These are phyloP conservation scores for Saprolegnia diclina DNA, from an alignment of 352 stramenopile species.

Conservation along the genomic window DNA sequence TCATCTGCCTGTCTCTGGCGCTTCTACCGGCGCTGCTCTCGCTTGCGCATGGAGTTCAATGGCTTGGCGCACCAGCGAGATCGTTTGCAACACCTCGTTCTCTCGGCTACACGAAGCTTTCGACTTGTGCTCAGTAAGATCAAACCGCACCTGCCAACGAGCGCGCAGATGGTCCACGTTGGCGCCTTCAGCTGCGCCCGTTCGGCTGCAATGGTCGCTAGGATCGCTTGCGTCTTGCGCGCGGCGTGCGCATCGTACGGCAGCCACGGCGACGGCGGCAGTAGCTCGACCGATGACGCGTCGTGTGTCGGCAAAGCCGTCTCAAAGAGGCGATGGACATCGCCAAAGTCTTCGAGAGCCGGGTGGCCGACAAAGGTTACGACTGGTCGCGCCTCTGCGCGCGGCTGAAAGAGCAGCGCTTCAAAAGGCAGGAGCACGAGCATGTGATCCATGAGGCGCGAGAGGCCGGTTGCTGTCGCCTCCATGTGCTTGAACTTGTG, in stretches of 20 bases:
- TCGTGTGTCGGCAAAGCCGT: constrained; percentile 11
- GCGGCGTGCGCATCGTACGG: no score
- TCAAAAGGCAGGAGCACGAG: constrained; percentile 72
- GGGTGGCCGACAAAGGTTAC: constrained; percentile 58
- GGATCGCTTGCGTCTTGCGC: background rate
- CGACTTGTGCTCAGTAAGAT: background rate
- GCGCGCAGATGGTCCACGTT: constrained; percentile 40
- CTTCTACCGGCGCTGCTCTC: background rate
- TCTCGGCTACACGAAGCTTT: constrained; percentile 34
- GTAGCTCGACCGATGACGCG: constrained; percentile 11
- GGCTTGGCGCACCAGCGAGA: constrained; percentile 38
- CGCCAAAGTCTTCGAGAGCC: constrained; percentile 61
- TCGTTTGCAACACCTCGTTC: constrained; percentile 52
- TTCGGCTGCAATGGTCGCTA: background rate
- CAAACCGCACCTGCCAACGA: constrained; percentile 50
- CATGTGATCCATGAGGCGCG: constrained; percentile 48
- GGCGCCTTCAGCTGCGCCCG: background rate
- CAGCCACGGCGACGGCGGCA: background rate
- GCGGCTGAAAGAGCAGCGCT: constrained; percentile 43
- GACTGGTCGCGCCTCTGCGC: constrained; percentile 28
- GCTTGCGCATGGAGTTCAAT: constrained; percentile 28
- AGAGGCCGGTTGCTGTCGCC: constrained; percentile 35
- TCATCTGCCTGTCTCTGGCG: constrained; percentile 27
- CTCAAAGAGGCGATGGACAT: constrained; percentile 40
- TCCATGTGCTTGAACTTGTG: constrained; percentile 36